phyloP scores from a whole-genome alignment of 116 monocot species.

The Phalaenopsis hybrid region DNA sequence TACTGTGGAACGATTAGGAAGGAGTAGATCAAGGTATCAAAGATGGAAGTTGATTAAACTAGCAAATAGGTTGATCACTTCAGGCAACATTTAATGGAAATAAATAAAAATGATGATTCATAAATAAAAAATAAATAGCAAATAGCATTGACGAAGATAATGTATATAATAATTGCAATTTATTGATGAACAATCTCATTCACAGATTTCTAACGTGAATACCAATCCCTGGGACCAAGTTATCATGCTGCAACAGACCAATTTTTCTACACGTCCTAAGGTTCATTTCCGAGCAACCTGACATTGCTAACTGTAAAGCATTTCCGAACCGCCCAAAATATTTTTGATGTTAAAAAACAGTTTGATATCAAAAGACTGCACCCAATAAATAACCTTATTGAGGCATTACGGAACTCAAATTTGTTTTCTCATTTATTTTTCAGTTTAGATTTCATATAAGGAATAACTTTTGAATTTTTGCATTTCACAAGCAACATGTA shows the following conservation, averaged over 20 bases:
- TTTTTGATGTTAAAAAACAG: not conserved
- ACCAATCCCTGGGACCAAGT: not conserved
- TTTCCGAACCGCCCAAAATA: not conserved
- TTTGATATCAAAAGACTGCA: no score
- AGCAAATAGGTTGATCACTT: not conserved
- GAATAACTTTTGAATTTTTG: no score
- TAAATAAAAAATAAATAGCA: not conserved
- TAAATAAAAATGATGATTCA: not conserved
- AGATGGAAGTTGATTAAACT: not conserved
- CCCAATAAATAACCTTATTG: not conserved
- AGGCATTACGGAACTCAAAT: not conserved
- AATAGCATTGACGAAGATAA: no score
- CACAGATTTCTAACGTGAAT: not conserved
- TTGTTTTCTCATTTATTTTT: not conserved
- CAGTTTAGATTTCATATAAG: not conserved
- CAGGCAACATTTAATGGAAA: no score
- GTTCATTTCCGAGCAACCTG: no score
- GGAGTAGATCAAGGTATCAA: no score
- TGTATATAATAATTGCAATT: constrained; percentile 2
- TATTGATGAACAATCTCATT: not conserved
- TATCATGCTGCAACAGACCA: not conserved
- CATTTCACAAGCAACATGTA: no score
- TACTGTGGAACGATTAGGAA: no score
- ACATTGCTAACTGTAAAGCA: not conserved
- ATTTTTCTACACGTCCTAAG: not conserved